phyloP scores from a whole-genome alignment of 2,329 filamentous ascomycete species.

The Verticillium longisporum region DNA sequence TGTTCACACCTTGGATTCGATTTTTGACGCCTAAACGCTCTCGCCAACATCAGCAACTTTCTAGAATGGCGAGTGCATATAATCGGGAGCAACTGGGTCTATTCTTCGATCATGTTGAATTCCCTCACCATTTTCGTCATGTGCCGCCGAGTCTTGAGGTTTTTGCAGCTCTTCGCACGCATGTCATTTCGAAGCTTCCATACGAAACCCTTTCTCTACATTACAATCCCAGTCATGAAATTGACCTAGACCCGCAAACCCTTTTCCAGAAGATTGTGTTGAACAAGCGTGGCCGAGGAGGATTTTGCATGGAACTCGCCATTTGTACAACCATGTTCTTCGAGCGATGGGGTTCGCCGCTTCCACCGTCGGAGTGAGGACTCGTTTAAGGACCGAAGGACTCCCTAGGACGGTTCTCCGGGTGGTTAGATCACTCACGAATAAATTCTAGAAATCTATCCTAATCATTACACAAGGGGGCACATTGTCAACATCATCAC shows the following conservation, averaged over 20 bases:
- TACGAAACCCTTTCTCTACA: conserved; percentile 52
- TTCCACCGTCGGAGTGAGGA: conserved; percentile 49
- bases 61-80: background rate
- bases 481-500: conserved; percentile 59
- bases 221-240: conserved; percentile 32
- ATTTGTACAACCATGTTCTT: conserved; percentile 48
- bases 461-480: conserved; percentile 17
- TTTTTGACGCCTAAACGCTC: no score
- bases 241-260: conserved; percentile 36
- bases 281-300: conserved; percentile 36
- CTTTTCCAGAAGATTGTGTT: conserved; percentile 44
- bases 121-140: background rate
- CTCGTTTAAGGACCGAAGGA: conserved; percentile 29
- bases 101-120: background rate
- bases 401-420: conserved; percentile 35
- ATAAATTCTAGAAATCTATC: no score
- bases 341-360: conserved; percentile 43
- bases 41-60: no score
- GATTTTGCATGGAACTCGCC: conserved; percentile 55
- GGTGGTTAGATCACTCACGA: conserved; percentile 29
- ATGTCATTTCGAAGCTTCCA: conserved; percentile 43
- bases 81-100: background rate
- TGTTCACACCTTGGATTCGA: no score
- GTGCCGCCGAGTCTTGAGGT: background rate
- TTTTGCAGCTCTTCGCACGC: conserved; percentile 29